These are phyloP conservation scores for Ustilago bromivora DNA, from an alignment of 1,284 basidiomycete genomes.

Conservation along the genomic window DNA sequence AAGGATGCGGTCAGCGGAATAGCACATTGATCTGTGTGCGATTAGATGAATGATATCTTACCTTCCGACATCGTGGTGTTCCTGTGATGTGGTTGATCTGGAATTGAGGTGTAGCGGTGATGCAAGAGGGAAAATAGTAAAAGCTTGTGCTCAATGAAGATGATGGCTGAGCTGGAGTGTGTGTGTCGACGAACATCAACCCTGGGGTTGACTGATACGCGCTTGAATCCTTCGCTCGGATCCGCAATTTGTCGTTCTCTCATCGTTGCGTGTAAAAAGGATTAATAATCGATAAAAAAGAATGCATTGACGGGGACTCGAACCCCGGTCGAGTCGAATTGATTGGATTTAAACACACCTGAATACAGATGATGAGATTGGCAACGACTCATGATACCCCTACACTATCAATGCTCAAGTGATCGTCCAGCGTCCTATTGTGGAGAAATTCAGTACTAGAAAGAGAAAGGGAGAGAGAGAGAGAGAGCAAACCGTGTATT, in stretches of 20 bases:
- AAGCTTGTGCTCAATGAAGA: background rate
- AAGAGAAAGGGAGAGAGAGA: background rate
- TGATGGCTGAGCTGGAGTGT: background rate
- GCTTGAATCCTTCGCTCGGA: slow-evolving; percentile 11
- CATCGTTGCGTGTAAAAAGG: background rate
- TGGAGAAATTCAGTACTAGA: background rate
- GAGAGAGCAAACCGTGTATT: background rate
- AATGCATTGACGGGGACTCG: slow-evolving; percentile 60
- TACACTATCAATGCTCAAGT: slow-evolving; percentile 53
- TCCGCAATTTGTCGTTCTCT: slow-evolving; percentile 8
- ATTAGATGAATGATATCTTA: slow-evolving; percentile 7
- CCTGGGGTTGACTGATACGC: background rate
- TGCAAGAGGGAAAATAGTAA: background rate
- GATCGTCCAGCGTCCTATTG: background rate
- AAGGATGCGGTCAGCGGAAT: background rate
- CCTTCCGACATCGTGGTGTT: slow-evolving; percentile 40
- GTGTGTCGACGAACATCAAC: background rate
- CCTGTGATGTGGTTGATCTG: background rate
- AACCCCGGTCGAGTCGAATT: slow-evolving; percentile 59
- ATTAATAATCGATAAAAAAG: slow-evolving; percentile 15
- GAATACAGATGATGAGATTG: slow-evolving; percentile 27
- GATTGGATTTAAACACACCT: slow-evolving; percentile 18
- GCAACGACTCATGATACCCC: slow-evolving; percentile 56
- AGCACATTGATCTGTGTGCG: background rate
- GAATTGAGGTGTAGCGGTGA: background rate